phyloP scores from a whole-genome alignment of 1,139 yeast genomes.

The Kluyveromyces sp. region DNA sequence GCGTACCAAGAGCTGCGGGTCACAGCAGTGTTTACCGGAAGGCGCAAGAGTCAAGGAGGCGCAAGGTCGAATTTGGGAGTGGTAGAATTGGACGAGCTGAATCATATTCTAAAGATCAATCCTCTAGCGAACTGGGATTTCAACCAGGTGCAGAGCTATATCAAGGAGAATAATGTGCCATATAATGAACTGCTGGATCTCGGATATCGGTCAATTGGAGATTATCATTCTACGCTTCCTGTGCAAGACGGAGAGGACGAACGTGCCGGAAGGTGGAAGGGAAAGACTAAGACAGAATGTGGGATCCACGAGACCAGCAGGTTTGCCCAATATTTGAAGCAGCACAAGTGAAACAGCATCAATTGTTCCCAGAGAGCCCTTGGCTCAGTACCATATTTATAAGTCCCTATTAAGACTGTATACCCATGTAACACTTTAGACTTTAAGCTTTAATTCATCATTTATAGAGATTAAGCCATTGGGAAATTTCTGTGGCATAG shows the following conservation, averaged over 20 bases:
- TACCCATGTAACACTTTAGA: not conserved
- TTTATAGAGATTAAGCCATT: too few species aligned
- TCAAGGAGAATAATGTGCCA: constrained; percentile 68
- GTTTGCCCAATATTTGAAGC: constrained; percentile 45
- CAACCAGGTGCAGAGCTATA: constrained; percentile 59
- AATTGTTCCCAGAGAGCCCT: too few species aligned
- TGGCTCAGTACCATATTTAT: too few species aligned
- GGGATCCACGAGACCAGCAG: constrained; percentile 83
- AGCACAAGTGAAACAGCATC: not conserved
- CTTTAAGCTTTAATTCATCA: too few species aligned
- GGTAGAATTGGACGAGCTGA: constrained; percentile 63
- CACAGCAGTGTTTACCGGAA: constrained; percentile 83
- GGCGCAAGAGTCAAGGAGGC: constrained; percentile 88
- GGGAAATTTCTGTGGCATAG: too few species aligned
- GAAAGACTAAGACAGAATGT: constrained; percentile 87
- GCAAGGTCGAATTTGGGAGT: constrained; percentile 67
- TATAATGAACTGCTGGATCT: constrained; percentile 75
- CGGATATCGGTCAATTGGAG: constrained; percentile 91
- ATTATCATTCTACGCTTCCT: constrained; percentile 91
- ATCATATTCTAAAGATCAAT: constrained; percentile 74
- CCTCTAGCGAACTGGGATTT: constrained; percentile 87
- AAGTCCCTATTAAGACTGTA: not conserved
- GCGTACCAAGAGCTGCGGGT: constrained; percentile 70
- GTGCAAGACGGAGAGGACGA: constrained; percentile 91
- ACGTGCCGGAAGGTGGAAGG: constrained; percentile 95